Conservation (phyloP, 108 stramenopile species). For the Skeletonema menzelii region DNA sequence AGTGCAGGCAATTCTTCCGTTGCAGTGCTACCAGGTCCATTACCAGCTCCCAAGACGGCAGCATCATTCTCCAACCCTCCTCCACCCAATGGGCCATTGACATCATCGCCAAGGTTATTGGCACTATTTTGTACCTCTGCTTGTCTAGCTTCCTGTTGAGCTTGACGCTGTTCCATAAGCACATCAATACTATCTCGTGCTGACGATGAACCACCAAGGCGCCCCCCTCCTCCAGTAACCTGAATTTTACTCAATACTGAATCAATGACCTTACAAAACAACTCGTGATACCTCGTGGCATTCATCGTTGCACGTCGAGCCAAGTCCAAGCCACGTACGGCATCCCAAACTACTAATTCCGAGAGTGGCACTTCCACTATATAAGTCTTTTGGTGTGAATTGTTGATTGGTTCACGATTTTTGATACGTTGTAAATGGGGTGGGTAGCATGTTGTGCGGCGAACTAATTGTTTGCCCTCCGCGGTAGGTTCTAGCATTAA, state of each 20-base stretch:
- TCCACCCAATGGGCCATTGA: conserved; percentile 41
- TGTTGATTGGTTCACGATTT: conserved; percentile 56
- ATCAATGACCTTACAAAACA: conserved; percentile 79
- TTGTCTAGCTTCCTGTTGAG: conserved; percentile 53
- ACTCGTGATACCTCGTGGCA: conserved; percentile 69
- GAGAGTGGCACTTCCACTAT: conserved; percentile 74
- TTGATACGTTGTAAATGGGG: conserved; percentile 75
- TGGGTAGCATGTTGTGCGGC: conserved; percentile 68
- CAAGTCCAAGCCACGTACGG: conserved; percentile 63
- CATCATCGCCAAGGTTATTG: conserved; percentile 25
- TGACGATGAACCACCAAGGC: not conserved
- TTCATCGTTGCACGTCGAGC: conserved; percentile 66
- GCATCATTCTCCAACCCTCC: conserved; percentile 61
- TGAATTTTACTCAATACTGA: conserved; percentile 39
- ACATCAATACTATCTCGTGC: conserved; percentile 77
- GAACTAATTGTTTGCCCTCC: conserved; percentile 36
- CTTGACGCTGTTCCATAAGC: conserved; percentile 75
- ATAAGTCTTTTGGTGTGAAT: conserved; percentile 47
- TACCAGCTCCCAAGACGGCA: conserved; percentile 28
- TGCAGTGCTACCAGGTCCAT: conserved; percentile 28
- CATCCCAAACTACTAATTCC: conserved; percentile 72
- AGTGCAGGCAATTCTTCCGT: conserved; percentile 74
- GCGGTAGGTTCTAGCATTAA: conserved; percentile 68
- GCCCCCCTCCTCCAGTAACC: conserved; percentile 13
- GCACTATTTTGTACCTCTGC: conserved; percentile 43